These are phyloP conservation scores for Cicer arietinum DNA, from an alignment of 306 rosid genomes.

Conservation along the genomic window DNA sequence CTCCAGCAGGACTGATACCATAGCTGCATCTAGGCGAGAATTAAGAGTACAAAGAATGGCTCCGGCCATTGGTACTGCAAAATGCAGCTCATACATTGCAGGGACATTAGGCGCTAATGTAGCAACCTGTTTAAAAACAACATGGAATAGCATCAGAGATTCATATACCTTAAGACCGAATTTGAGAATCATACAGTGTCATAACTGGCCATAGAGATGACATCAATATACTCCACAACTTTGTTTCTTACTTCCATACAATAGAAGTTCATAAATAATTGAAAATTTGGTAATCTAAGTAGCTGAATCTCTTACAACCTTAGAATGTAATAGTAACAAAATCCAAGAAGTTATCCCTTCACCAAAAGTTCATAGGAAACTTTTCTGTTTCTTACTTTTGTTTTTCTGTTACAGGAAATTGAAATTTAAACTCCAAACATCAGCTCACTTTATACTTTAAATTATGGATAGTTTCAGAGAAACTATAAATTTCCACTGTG, in stretches of 20 bases:
- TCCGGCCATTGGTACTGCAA: constrained; percentile 94
- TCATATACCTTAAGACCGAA: neutral
- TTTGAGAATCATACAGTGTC: neutral
- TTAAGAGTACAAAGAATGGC: constrained; percentile 79
- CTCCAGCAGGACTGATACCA: constrained; percentile 57
- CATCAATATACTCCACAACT: too few relatives aligned
- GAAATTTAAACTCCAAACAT: neutral
- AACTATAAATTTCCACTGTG: too few relatives aligned
- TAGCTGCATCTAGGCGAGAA: constrained; percentile 64
- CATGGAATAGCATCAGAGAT: constrained; percentile 30
- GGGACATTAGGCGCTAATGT: constrained; percentile 80
- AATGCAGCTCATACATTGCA: constrained; percentile 94
- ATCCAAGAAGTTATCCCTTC: neutral
- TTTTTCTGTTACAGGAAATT: neutral
- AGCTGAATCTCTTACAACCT: neutral
- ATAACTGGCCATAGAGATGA: too few relatives aligned
- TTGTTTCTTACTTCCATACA: too few relatives aligned
- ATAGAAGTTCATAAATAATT: too few relatives aligned
- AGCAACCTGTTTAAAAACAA: constrained; percentile 70
- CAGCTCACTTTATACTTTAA: neutral
- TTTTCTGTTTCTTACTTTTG: neutral
- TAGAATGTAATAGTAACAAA: neutral
- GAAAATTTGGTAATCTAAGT: neutral
- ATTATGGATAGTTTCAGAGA: neutral
- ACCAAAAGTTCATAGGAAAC: neutral